phyloP scores from a whole-genome alignment of 345 rosid species.

The Arabis hirsuta region DNA sequence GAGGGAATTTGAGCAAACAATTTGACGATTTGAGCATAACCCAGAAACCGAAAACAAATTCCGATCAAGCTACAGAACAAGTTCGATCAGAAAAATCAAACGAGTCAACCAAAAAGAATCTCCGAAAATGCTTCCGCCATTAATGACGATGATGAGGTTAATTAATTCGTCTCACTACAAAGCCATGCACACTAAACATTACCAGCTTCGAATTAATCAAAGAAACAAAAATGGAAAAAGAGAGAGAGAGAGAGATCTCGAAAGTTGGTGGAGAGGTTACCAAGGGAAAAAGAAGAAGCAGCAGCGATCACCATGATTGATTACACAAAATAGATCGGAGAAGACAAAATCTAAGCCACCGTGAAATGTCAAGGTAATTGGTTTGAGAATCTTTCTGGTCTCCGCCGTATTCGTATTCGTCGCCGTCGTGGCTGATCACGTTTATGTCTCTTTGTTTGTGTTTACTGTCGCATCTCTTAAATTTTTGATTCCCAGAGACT shows the following conservation, averaged over 20 bases:
- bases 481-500: constrained; percentile 23
- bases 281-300: constrained; percentile 64
- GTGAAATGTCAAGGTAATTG: constrained; percentile 25
- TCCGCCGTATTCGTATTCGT: constrained; percentile 27
- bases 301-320: constrained; percentile 72
- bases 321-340: constrained; percentile 32
- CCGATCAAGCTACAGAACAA: constrained; percentile 12
- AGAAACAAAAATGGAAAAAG: constrained; percentile 4
- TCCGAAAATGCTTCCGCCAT: constrained; percentile 18
- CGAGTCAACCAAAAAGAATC: constrained; percentile 15
- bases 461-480: constrained; percentile 38
- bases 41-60: background rate
- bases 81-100: constrained; percentile 16
- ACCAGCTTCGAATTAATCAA: constrained; percentile 21
- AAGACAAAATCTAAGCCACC: constrained; percentile 21
- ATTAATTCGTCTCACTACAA: background rate
- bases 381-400: background rate
- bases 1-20: background rate
- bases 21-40: background rate
- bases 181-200: constrained; percentile 35
- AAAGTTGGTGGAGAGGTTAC: constrained; percentile 50
- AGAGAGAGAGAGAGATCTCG: constrained; percentile 21
- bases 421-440: constrained; percentile 39
- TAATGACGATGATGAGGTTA: background rate
- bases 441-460: constrained; percentile 38